Evolutionary conservation across 2,329 filamentous ascomycete species (phyloP).

Genomic region (Arachnopeziza araneosa): DNA sequence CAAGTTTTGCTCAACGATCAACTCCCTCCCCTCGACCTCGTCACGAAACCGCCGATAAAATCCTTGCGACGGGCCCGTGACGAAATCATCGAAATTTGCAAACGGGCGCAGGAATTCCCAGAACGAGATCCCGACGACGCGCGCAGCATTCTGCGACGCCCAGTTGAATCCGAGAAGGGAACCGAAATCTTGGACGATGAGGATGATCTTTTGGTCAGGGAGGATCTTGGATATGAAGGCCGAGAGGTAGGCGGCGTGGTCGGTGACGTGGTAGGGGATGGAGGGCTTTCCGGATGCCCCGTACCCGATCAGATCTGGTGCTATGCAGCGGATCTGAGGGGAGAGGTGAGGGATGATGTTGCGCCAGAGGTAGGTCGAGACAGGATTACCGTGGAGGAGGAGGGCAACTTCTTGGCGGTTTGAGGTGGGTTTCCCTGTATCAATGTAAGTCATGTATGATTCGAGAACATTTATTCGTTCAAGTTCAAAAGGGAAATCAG

Average conservation of each 20-base stretch:
- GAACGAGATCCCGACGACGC: neutral
- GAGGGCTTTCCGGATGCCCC: neutral
- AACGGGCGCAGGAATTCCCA: conserved; percentile 1
- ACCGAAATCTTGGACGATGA: neutral
- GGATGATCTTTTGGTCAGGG: neutral
- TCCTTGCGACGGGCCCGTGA: neutral
- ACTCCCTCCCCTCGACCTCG: neutral
- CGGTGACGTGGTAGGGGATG: neutral
- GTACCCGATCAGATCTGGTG: neutral
- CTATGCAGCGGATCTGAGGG: neutral
- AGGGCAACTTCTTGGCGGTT: neutral
- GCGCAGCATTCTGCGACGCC: neutral
- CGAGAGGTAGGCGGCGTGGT: neutral
- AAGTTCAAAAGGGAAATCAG: neutral
- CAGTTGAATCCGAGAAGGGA: neutral
- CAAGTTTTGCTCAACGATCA: neutral
- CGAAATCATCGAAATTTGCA: neutral
- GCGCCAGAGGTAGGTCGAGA: neutral
- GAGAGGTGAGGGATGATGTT: neutral
- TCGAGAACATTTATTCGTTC: neutral
- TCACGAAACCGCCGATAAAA: neutral
- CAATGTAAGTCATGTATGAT: neutral
- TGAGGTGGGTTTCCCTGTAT: neutral
- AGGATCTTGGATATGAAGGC: neutral
- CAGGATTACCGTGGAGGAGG: neutral